Evolutionary conservation across 768 basidiomycete species (phyloP), one percentile per base, ranked within the genome.

Genomic region (Mycena galopus): DNA sequence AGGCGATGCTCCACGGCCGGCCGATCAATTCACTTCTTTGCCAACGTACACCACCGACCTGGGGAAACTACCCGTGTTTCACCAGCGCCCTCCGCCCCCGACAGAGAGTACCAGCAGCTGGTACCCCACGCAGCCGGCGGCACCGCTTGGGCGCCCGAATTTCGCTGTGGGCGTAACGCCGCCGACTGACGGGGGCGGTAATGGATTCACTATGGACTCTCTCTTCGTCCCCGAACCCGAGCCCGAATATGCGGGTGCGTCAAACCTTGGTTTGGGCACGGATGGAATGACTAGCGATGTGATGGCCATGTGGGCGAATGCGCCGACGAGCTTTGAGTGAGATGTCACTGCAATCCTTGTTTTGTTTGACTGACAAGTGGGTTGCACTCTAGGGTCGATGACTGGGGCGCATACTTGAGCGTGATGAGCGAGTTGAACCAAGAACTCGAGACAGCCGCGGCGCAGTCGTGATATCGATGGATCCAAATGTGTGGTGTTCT

Each of bases 41-140:
- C 73, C 73, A 23, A 70, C 73, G n/a, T 69, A 62, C 53, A 66
- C 63, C 19, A 25, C 51, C 6, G 73, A 73, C 37, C 50, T 73
- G 3, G 68, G 68, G 2, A 35, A 51, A 23, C 51, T 69, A 16
- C 63, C 64, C 14, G 65, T 69, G 5, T 69, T 33, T 27, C 25
- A 56, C 9, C 5, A 21, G 44, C 21, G 4, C 1, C 44, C 14
- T 3, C 17, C 57, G 14, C 33, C n/a, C 12, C 12, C 7, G 32
- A 4, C 10, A 4, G 37, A 25, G 37, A 71, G 57, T 37, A 62
- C 59, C 2, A 67, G 59, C 33, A 67, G 39, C 32, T 67, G 71
- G 65, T 72, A 72, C 39, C 65, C 71, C 3, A 30, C 33, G 9
- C 72, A 73, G 39, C 44, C 67, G 4, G 23, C 25, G 2, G 58